Evolutionary conservation across 202 grass and related monocot species (phyloP).

Genomic region (Musa balbisiana): DNA sequence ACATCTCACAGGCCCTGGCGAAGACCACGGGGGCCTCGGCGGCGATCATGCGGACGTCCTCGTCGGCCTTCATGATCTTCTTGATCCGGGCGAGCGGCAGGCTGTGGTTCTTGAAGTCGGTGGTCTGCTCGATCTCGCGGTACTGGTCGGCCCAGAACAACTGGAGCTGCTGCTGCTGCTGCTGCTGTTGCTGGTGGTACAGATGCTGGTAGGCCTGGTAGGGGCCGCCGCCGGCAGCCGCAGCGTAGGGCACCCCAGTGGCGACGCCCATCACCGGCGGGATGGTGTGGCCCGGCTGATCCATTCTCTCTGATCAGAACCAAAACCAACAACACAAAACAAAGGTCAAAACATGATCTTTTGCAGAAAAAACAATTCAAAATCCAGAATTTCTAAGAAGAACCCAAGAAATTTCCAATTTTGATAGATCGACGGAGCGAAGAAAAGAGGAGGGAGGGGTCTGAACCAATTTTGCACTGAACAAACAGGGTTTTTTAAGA

Average conservation of each 20-base stretch:
- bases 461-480: not conserved
- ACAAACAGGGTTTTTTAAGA: not conserved
- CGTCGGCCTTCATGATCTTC: slow-evolving; percentile 14
- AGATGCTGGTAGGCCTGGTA: not conserved
- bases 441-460: not conserved
- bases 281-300: not conserved
- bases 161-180: slow-evolving; percentile 8
- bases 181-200: not conserved
- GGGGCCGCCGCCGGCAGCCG: not conserved
- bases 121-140: slow-evolving; percentile 15
- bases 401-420: not conserved
- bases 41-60: slow-evolving; percentile 14
- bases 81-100: slow-evolving; percentile 8
- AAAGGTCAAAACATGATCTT: not conserved
- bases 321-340: not conserved
- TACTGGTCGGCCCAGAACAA: slow-evolving; percentile 10
- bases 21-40: slow-evolving; percentile 13
- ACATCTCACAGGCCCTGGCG: slow-evolving; percentile 8
- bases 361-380: not conserved
- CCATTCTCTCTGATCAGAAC: not conserved
- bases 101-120: slow-evolving; percentile 13
- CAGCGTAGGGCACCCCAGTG: not conserved
- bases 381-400: not conserved
- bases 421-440: not conserved
- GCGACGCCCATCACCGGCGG: not conserved